phyloP scores from a whole-genome alignment of 1,284 basidiomycete species.

The Moesziomyces parantarcticus region DNA sequence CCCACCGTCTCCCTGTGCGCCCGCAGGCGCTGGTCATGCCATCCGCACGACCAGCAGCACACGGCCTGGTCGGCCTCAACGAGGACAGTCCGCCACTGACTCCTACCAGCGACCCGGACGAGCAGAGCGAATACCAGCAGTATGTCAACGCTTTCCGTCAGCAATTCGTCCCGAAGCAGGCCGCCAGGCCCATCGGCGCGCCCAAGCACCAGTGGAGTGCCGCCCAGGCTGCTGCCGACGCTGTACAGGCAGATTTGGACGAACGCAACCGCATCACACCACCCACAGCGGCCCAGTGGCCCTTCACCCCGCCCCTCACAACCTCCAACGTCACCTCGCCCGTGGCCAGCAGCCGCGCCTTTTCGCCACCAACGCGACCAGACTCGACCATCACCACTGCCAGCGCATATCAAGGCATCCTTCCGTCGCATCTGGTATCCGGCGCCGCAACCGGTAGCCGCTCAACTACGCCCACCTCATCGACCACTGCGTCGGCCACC shows the following conservation, averaged over 20 bases:
- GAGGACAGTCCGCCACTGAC: slow-evolving; percentile 61
- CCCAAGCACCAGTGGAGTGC: slow-evolving; percentile 57
- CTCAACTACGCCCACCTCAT: slow-evolving; percentile 37
- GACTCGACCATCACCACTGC: slow-evolving; percentile 34
- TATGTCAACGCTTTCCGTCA: slow-evolving; percentile 37
- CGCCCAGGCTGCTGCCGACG: slow-evolving; percentile 55
- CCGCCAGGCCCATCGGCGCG: slow-evolving; percentile 22
- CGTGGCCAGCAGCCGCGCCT: slow-evolving; percentile 33
- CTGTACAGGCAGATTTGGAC: slow-evolving; percentile 22
- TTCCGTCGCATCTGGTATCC: slow-evolving; percentile 41
- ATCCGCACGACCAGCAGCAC: slow-evolving; percentile 51
- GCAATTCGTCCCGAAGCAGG: slow-evolving; percentile 16
- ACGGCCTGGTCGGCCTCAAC: slow-evolving; percentile 50
- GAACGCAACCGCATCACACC: slow-evolving; percentile 31
- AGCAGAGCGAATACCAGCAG: slow-evolving; percentile 39
- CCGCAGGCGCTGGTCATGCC: slow-evolving; percentile 58
- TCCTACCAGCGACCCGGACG: slow-evolving; percentile 48
- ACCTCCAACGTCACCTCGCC: slow-evolving; percentile 39
- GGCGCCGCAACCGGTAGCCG: slow-evolving; percentile 23
- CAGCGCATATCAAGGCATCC: slow-evolving; percentile 23
- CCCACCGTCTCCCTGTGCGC: slow-evolving; percentile 3
- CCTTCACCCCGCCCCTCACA: slow-evolving; percentile 48
- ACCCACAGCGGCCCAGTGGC: slow-evolving; percentile 26
- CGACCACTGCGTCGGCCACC: slow-evolving; percentile 14
- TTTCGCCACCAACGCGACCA: slow-evolving; percentile 42